Conservation (phyloP, 2,329 filamentous ascomycete species). For the Endothia cerciana region DNA sequence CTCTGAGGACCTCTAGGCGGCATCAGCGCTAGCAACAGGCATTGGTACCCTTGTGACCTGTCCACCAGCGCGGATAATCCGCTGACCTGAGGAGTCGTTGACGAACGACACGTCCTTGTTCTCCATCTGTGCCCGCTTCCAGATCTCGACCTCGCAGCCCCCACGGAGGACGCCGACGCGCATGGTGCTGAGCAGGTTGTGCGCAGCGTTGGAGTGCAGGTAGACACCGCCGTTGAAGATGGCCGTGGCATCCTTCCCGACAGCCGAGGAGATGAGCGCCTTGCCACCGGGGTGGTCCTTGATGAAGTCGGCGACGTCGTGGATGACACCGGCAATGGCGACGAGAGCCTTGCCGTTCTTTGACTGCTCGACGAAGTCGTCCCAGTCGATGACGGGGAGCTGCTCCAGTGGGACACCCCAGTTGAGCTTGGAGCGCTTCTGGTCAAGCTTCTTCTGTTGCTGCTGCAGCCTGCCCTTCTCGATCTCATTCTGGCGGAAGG, state of each 20-base stretch:
- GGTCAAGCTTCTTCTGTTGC: slow-evolving; percentile 89
- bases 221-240: slow-evolving; percentile 94
- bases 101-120: slow-evolving; percentile 81
- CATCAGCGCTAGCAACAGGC: slow-evolving; percentile 81
- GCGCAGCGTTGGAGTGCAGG: slow-evolving; percentile 85
- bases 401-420: slow-evolving; percentile 87
- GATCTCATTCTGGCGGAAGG: slow-evolving; percentile 90
- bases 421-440: slow-evolving; percentile 80
- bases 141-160: slow-evolving; percentile 88
- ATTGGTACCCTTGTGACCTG: slow-evolving; percentile 84
- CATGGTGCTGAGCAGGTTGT: slow-evolving; percentile 89
- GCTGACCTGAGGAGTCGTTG: slow-evolving; percentile 79
- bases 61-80: slow-evolving; percentile 82
- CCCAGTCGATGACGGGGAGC: slow-evolving; percentile 84
- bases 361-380: slow-evolving; percentile 78
- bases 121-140: slow-evolving; percentile 84
- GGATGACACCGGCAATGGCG: slow-evolving; percentile 81
- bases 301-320: slow-evolving; percentile 84
- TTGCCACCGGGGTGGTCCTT: slow-evolving; percentile 90
- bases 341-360: slow-evolving; percentile 79
- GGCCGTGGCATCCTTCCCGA: slow-evolving; percentile 86
- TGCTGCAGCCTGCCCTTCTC: slow-evolving; percentile 90
- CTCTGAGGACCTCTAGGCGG: slow-evolving; percentile 58
- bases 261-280: slow-evolving; percentile 78
- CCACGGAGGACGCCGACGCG: slow-evolving; percentile 84